Evolutionary conservation across 228 moss, liverwort and hornwort genomes (phyloP).

Genomic region (Sphagnum fallax): DNA sequence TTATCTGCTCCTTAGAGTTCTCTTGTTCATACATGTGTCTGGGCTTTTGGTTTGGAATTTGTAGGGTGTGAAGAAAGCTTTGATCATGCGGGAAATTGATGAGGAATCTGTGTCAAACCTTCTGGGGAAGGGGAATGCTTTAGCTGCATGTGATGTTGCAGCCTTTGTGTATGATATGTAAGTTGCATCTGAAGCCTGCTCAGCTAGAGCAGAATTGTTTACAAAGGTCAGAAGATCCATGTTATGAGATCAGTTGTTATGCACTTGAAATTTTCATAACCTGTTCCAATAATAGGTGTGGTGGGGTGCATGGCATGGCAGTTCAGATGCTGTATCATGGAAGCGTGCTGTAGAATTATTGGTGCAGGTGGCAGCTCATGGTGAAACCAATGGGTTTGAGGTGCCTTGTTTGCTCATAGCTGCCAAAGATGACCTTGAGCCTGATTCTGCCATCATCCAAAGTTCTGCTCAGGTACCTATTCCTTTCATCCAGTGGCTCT

Average conservation of each 20-base stretch:
- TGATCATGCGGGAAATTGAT: constrained; percentile 70
- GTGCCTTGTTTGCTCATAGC: constrained; percentile 86
- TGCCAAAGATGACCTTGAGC: constrained; percentile 88
- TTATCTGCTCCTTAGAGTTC: no score
- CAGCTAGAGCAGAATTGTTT: no score
- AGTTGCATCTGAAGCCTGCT: no score
- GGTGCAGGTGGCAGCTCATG: constrained; percentile 71
- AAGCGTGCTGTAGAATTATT: constrained; percentile 67
- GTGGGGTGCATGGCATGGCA: constrained; percentile 15
- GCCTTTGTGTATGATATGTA: constrained; percentile 96
- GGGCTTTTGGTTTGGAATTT: background rate
- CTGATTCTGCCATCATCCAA: constrained; percentile 65
- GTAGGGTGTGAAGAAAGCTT: constrained; percentile 71
- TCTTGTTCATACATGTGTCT: no score
- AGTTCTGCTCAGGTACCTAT: constrained; percentile 69
- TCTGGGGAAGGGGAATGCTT: constrained; percentile 66
- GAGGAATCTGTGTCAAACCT: constrained; percentile 68
- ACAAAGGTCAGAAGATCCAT: no score
- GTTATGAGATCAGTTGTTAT: no score
- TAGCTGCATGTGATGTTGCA: constrained; percentile 90
- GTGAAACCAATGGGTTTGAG: constrained; percentile 75
- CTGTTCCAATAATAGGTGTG: no score
- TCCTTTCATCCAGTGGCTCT: background rate
- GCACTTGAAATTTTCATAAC: no score
- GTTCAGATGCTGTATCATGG: constrained; percentile 78